Conservation (phyloP, 305 asterid species). For the Fraxinus velutina region DNA sequence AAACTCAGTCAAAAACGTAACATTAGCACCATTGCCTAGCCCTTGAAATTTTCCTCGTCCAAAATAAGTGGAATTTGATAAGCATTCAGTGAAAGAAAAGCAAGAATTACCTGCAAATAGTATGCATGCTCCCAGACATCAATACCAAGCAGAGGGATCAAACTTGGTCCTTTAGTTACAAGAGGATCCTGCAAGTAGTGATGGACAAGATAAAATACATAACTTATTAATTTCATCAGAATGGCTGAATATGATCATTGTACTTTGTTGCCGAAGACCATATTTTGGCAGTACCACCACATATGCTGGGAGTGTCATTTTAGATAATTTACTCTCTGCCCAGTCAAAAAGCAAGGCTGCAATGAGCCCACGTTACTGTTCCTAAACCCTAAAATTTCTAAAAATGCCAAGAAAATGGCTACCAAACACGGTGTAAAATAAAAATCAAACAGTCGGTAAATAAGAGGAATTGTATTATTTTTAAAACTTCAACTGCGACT, state of each 20-base stretch:
- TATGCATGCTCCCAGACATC: constrained; percentile 46
- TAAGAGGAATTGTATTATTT: background rate
- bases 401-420: no score
- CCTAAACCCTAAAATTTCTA: no score
- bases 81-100: background rate
- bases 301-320: no score
- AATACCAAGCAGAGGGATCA: constrained; percentile 37
- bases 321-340: no score
- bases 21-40: background rate
- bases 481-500: background rate
- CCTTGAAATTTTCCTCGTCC: background rate
- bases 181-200: constrained; percentile 30
- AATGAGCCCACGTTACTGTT: no score
- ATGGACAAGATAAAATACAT: background rate
- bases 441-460: no score
- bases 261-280: background rate
- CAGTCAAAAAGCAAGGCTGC: no score
- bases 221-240: background rate
- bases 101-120: constrained; percentile 32
- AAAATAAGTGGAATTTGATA: background rate
- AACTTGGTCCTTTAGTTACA: constrained; percentile 28
- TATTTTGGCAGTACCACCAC: no score
- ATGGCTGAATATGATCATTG: background rate
- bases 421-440: no score
- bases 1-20: background rate